These are phyloP conservation scores for Teunomyces barrocoloradensis DNA, from an alignment of 805 yeast species.

Conservation along the genomic window DNA sequence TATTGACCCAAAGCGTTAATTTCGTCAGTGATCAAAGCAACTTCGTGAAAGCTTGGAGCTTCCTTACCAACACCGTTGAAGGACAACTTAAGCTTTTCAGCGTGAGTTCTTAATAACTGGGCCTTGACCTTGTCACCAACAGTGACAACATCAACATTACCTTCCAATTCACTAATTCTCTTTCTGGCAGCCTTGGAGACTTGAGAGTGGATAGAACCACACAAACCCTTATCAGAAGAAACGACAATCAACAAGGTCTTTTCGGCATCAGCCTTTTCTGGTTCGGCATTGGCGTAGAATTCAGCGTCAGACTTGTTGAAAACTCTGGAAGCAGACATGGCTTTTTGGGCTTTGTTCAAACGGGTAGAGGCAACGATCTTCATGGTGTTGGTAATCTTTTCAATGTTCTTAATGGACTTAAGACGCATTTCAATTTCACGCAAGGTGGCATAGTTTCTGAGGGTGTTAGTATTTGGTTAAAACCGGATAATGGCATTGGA, in stretches of 20 bases:
- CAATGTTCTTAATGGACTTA: conserved; percentile 97
- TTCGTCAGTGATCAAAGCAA: conserved; percentile 84
- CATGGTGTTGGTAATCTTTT: conserved; percentile 99
- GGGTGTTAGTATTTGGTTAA: conserved; percentile 21
- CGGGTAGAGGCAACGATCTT: conserved; percentile 98
- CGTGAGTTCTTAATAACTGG: conserved; percentile 82
- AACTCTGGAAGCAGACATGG: conserved; percentile 83
- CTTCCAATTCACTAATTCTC: conserved; percentile 59
- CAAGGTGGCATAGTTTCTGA: conserved; percentile 93
- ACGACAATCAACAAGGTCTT: conserved; percentile 82
- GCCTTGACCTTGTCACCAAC: conserved; percentile 93
- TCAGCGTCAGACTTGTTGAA: conserved; percentile 78
- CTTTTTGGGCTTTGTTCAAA: conserved; percentile 91
- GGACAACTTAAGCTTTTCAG: conserved; percentile 65
- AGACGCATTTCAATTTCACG: conserved; percentile 98
- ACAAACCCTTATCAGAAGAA: conserved; percentile 96
- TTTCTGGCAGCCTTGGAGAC: conserved; percentile 83
- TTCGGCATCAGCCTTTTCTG: conserved; percentile 53
- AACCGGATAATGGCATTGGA: not conserved
- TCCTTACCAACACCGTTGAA: conserved; percentile 95
- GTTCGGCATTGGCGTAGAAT: conserved; percentile 80
- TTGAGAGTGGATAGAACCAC: conserved; percentile 98
- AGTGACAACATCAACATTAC: conserved; percentile 72
- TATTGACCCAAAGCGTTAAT: conserved; percentile 67
- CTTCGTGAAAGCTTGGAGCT: conserved; percentile 91